phyloP scores from a whole-genome alignment of 2,329 filamentous ascomycete genomes.

The Parascedosporium putredinis region DNA sequence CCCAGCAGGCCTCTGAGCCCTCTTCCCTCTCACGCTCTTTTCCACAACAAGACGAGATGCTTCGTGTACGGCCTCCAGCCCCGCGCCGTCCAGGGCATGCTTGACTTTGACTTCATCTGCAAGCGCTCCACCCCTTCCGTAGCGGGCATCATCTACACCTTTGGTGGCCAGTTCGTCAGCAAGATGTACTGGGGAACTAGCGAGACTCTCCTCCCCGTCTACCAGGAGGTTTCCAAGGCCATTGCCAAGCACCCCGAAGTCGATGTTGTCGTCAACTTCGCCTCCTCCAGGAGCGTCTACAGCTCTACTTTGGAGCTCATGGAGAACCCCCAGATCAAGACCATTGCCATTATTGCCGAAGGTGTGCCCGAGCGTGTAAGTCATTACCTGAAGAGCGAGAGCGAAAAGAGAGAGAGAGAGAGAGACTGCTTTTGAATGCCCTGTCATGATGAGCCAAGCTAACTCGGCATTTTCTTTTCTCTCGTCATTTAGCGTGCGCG shows the following conservation, averaged over 20 bases:
- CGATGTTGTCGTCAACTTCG: constrained; percentile 98
- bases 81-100: constrained; percentile 81
- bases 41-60: constrained; percentile 99
- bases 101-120: constrained; percentile 99
- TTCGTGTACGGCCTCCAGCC: constrained; percentile 99
- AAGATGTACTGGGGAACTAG: constrained; percentile 99
- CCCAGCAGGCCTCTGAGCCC: constrained; percentile 89
- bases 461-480: not conserved
- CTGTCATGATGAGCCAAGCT: too few species aligned
- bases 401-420: too few species aligned
- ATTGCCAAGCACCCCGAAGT: constrained; percentile 95
- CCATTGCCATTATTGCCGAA: constrained; percentile 98
- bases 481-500: constrained; percentile 61
- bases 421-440: too few species aligned
- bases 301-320: constrained; percentile 97
- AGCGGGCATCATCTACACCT: constrained; percentile 99
- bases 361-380: constrained; percentile 95
- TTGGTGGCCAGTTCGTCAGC: constrained; percentile 99
- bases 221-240: constrained; percentile 88
- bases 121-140: constrained; percentile 94
- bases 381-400: constrained; percentile 16
- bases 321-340: constrained; percentile 93
- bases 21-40: constrained; percentile 77
- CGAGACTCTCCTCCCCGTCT: constrained; percentile 96
- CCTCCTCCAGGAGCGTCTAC: constrained; percentile 97